Percentiles rank a stretch among this genome's conserved stretches.
Evolutionary conservation across 257 asterid genomes (phyloP).

Genomic region (Lycium barbarum): DNA sequence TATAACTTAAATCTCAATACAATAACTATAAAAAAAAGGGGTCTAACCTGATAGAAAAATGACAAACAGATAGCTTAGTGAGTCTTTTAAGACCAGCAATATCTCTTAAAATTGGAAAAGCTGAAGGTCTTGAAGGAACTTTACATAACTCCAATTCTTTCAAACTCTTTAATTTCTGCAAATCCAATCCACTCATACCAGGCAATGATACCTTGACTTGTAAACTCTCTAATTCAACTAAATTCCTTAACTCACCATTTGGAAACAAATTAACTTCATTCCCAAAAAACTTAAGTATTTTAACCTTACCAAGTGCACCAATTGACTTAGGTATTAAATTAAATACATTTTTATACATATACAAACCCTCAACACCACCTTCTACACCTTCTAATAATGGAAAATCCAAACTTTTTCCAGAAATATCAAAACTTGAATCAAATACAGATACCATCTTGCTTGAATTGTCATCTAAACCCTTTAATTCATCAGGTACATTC

Average conservation of each 20-base stretch:
- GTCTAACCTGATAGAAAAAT: constrained; percentile 84
- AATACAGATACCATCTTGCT: constrained; percentile 41
- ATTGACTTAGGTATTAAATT: constrained; percentile 70
- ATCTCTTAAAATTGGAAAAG: constrained; percentile 69
- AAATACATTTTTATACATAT: constrained; percentile 75
- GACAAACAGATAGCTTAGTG: constrained; percentile 87
- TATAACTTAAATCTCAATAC: not conserved
- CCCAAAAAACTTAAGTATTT: constrained; percentile 76
- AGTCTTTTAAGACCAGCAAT: constrained; percentile 73
- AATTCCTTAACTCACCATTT: constrained; percentile 60
- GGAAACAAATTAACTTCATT: constrained; percentile 83
- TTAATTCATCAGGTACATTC: constrained; percentile 38
- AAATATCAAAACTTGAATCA: constrained; percentile 61
- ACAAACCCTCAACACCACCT: constrained; percentile 59
- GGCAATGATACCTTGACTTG: constrained; percentile 76
- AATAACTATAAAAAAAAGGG: not conserved
- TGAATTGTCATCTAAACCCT: constrained; percentile 40
- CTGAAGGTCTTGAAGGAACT: constrained; percentile 75
- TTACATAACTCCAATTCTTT: constrained; percentile 88
- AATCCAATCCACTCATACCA: constrained; percentile 74
- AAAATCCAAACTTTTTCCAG: constrained; percentile 69
- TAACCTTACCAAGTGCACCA: constrained; percentile 68
- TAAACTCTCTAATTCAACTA: constrained; percentile 73
- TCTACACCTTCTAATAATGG: constrained; percentile 49
- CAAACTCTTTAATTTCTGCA: constrained; percentile 68